Conservation (phyloP, 352 stramenopile species). For the Phytophthora colocasiae region DNA sequence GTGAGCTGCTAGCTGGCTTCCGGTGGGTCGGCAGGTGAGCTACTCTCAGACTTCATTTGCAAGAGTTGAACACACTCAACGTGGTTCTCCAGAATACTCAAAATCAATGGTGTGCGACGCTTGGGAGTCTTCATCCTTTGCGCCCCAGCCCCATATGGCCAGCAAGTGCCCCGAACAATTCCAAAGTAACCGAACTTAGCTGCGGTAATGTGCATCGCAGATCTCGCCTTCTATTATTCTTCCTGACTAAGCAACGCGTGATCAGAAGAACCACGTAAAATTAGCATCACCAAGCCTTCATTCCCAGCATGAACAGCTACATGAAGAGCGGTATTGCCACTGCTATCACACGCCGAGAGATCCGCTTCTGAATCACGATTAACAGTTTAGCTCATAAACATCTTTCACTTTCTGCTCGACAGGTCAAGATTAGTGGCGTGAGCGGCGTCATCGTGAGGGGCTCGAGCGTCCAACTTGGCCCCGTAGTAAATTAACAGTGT, state of each 20-base stretch:
- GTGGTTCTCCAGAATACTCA: constrained; percentile 79
- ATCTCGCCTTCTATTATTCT: constrained; percentile 92
- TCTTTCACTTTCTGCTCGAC: constrained; percentile 43
- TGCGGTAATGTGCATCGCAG: constrained; percentile 90
- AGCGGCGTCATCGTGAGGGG: constrained; percentile 26
- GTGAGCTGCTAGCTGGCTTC: constrained; percentile 9
- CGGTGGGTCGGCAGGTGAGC: neutral
- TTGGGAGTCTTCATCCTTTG: constrained; percentile 60
- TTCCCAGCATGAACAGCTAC: constrained; percentile 83
- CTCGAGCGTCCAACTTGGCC: constrained; percentile 40
- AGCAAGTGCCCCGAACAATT: constrained; percentile 55
- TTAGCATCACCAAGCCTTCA: constrained; percentile 71
- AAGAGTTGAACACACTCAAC: constrained; percentile 71
- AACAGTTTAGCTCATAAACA: constrained; percentile 61
- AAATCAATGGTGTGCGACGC: constrained; percentile 65
- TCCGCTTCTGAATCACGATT: constrained; percentile 56
- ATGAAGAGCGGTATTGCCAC: constrained; percentile 90
- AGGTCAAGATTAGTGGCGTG: constrained; percentile 61
- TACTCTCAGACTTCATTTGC: constrained; percentile 42
- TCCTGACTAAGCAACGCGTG: constrained; percentile 81
- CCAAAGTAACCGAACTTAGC: constrained; percentile 51
- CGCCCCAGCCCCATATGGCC: constrained; percentile 43
- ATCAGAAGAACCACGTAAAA: constrained; percentile 66
- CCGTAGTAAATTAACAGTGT: constrained; percentile 60
- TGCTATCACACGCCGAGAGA: constrained; percentile 76